A percentile compares a stretch with the other conserved stretches of the same genome.
These are phyloP conservation scores for Aspergillus unguis DNA, from an alignment of 2,329 filamentous ascomycete species.

Conservation along the genomic window DNA sequence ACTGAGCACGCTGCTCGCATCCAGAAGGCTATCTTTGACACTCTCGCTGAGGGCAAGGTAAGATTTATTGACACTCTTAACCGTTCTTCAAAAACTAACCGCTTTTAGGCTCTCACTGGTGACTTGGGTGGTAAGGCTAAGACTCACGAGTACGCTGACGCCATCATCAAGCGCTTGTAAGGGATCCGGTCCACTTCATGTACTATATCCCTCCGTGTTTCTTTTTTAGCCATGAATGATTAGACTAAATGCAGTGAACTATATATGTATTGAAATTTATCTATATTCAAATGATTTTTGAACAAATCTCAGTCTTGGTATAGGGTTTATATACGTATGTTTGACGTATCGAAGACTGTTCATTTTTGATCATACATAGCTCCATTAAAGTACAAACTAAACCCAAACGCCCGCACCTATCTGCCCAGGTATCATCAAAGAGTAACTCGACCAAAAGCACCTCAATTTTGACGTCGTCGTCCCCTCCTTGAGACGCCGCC, in stretches of 20 bases:
- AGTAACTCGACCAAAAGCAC: conserved; percentile 2
- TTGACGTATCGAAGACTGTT: background rate
- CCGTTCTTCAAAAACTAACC: conserved; percentile 1
- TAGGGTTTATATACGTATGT: background rate
- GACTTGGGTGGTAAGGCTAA: conserved; percentile 95
- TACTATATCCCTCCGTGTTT: conserved; percentile 37
- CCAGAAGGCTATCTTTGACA: conserved; percentile 92
- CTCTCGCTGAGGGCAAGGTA: conserved; percentile 90
- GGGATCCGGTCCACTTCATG: conserved; percentile 26
- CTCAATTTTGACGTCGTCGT: conserved; percentile 30
- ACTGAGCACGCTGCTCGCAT: conserved; percentile 80
- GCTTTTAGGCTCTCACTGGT: conserved; percentile 69
- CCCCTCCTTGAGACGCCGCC: conserved; percentile 36
- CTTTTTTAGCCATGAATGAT: conserved; percentile 36
- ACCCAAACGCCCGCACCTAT: conserved; percentile 16
- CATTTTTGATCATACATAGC: background rate
- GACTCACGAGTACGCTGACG: conserved; percentile 88
- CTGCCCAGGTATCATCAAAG: conserved; percentile 28
- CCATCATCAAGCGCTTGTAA: conserved; percentile 72
- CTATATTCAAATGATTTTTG: conserved; percentile 20
- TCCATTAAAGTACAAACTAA: background rate
- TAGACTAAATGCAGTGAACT: conserved; percentile 38
- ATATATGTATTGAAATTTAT: conserved; percentile 35
- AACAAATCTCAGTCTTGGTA: background rate
- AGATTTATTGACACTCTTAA: conserved; percentile 21